Evolutionary conservation across 805 yeast genomes (phyloP), one percentile per base, ranked within the genome.

Genomic region (Candida sphagnicola): DNA sequence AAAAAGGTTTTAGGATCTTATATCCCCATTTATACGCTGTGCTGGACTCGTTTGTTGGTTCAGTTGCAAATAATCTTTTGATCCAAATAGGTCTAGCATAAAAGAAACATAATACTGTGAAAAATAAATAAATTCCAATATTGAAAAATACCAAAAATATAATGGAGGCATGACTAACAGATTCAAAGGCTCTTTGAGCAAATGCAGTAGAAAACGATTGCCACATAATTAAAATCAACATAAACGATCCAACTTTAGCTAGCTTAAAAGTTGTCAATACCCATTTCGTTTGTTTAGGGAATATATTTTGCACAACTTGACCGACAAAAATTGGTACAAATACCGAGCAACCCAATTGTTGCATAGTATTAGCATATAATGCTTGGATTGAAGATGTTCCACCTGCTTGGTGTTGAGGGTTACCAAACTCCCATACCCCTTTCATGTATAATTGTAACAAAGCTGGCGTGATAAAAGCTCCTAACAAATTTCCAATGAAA

Each of bases 291-390:
- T 80, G 82, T 35, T 68, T 71, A 0, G 93, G 89, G 42, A 77
- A 74, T 2, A 84, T 23, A 52, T 84, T 81, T 56, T 86, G 95
- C 13, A 84, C 51, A 10, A 82, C 78, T 59, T 89, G 96, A 1
- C 96, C 96, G n/a, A 88, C 89, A 55, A 85, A 81, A 15, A 87
- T 59, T 0, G 96, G 96, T 8, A 88, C 77, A 57, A 89, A 87
- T 4, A 88, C 88, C 4, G 88, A 76, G 14, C 85, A 68, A 0
- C 96, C 96, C 40, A 89, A 70, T 58, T 89, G 96, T 57, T 85
- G 83, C 91, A 89, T 85, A 36, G 87, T 95, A 42, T 79, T 67
- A 18, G 72, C 69, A 58, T 89, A 89, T 35, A 89, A 74, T 11
- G 66, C 62, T 15, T 67, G 64, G 31, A 86, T 75, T 4, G 78